Conservation (phyloP, 768 basidiomycete genomes). For the Gautieria morchelliformis region DNA sequence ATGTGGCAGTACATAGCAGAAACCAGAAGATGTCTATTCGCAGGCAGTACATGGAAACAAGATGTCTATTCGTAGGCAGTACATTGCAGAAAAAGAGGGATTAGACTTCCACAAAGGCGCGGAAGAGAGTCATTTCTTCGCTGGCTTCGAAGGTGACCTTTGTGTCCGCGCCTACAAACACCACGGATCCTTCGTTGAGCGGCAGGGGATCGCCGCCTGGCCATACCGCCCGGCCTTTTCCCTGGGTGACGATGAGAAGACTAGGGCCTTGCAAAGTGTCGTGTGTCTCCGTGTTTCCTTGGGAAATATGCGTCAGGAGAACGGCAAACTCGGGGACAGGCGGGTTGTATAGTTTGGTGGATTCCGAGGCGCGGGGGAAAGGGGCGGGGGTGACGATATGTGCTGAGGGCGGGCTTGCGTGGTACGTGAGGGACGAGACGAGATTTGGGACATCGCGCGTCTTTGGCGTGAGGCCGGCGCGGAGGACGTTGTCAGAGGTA, state of each 20-base stretch:
- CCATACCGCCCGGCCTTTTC: constrained; percentile 51
- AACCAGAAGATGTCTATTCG: neutral
- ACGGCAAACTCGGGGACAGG: constrained; percentile 94
- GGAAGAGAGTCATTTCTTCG: constrained; percentile 43
- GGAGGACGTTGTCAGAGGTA: constrained; percentile 97
- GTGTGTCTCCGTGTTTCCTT: constrained; percentile 43
- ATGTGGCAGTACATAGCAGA: too few relatives aligned
- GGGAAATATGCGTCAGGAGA: constrained; percentile 43
- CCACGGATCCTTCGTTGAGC: constrained; percentile 56
- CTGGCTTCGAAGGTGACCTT: constrained; percentile 40
- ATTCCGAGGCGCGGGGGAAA: constrained; percentile 29
- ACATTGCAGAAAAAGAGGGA: neutral
- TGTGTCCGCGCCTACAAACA: constrained; percentile 72
- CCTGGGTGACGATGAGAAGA: constrained; percentile 67
- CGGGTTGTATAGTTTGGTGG: constrained; percentile 68
- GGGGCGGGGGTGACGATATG: constrained; percentile 57
- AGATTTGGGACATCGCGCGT: constrained; percentile 90
- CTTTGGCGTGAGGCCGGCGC: constrained; percentile 96
- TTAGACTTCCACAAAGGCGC: constrained; percentile 54
- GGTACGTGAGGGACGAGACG: constrained; percentile 79
- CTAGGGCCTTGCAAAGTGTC: constrained; percentile 72
- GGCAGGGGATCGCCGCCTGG: constrained; percentile 25
- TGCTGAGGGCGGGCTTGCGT: constrained; percentile 51
- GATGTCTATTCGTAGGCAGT: neutral
- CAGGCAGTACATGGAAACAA: neutral